Conservation (phyloP, 2,329 filamentous ascomycete genomes). For the Alternaria viburni region DNA sequence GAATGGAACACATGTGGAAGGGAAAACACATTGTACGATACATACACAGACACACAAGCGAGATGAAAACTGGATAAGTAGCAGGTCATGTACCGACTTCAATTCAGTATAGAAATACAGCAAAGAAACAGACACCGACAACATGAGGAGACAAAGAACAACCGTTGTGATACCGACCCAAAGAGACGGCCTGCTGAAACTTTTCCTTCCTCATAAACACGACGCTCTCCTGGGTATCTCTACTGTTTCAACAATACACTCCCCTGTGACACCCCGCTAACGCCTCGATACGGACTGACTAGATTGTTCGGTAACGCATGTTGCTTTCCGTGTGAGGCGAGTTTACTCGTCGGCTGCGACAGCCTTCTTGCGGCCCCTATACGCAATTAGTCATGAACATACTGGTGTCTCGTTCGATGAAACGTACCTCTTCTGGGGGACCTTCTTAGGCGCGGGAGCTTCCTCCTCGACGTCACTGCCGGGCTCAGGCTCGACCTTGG, state of each 20-base stretch:
- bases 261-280: neutral
- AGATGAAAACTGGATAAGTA: neutral
- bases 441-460: conserved; percentile 17
- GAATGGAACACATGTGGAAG: neutral
- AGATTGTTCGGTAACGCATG: neutral
- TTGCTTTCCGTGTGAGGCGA: neutral
- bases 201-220: neutral
- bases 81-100: neutral
- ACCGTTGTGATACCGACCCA: neutral
- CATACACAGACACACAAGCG: neutral
- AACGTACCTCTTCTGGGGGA: conserved; percentile 38
- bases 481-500: conserved; percentile 18
- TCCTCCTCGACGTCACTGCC: conserved; percentile 12
- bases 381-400: conserved; percentile 8
- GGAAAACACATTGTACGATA: neutral
- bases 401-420: neutral
- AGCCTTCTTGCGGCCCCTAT: conserved; percentile 34
- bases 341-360: conserved; percentile 23
- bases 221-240: conserved; percentile 4
- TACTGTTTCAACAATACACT: neutral
- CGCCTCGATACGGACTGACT: conserved; percentile 1
- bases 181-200: neutral
- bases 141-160: neutral
- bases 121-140: neutral
- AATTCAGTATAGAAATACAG: neutral